Conservation (phyloP, 2,329 filamentous ascomycete genomes). For the Alternaria ethzedia region DNA sequence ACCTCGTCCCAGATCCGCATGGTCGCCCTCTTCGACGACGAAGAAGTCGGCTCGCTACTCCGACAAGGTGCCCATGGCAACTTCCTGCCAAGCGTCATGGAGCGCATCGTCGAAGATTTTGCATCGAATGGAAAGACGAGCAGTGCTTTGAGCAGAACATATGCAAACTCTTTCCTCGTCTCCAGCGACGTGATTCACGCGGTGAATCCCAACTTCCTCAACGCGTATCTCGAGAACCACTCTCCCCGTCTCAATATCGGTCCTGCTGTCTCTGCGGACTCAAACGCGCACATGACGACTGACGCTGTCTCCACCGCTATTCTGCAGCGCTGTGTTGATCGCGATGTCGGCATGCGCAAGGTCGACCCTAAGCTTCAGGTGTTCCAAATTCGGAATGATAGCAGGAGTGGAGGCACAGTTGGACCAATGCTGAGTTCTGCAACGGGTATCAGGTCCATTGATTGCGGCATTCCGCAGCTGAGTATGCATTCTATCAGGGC, state of each 20-base stretch:
- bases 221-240: constrained; percentile 83
- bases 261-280: constrained; percentile 78
- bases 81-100: constrained; percentile 81
- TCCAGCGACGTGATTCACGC: constrained; percentile 94
- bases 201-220: constrained; percentile 91
- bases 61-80: constrained; percentile 90
- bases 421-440: constrained; percentile 84
- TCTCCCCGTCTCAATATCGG: constrained; percentile 88
- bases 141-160: constrained; percentile 76
- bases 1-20: constrained; percentile 79
- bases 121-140: constrained; percentile 52
- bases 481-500: constrained; percentile 94
- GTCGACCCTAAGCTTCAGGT: constrained; percentile 71
- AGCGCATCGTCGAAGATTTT: constrained; percentile 78
- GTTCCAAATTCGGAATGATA: constrained; percentile 96
- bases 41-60: constrained; percentile 91
- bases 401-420: constrained; percentile 88
- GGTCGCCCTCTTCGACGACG: constrained; percentile 93
- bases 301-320: constrained; percentile 85
- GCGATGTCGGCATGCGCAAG: constrained; percentile 53
- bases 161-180: constrained; percentile 89
- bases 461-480: constrained; percentile 88
- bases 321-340: constrained; percentile 76
- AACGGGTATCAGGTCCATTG: constrained; percentile 82
- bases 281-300: constrained; percentile 96